These are phyloP conservation scores for Pseudognaphalium luteoalbum DNA, from an alignment of 129 eudicot genomes.

Conservation along the genomic window DNA sequence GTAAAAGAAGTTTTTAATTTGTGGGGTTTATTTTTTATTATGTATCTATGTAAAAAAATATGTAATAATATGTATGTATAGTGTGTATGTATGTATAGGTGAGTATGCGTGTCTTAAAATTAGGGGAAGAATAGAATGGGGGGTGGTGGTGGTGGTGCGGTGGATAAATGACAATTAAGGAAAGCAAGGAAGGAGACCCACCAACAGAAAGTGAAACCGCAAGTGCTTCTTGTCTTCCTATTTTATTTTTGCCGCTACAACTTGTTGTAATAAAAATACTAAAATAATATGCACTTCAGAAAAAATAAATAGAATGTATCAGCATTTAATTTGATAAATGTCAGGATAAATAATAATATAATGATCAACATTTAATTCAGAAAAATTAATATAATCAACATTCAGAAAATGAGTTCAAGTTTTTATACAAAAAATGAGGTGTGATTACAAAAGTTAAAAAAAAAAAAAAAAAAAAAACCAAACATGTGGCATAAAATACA, in stretches of 20 bases:
- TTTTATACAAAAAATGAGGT: too few species aligned
- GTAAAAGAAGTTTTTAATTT: not conserved
- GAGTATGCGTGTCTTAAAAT: constrained; percentile 17
- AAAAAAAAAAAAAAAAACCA: too few species aligned
- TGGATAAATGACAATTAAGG: constrained; percentile 21
- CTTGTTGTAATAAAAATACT: not conserved
- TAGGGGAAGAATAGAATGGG: constrained; percentile 26
- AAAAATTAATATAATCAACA: too few species aligned
- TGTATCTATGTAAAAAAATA: not conserved
- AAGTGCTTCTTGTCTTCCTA: constrained; percentile 16
- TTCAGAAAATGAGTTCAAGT: too few species aligned
- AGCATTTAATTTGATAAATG: too few species aligned
- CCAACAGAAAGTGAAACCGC: constrained; percentile 30
- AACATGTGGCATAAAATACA: too few species aligned
- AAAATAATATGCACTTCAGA: not conserved
- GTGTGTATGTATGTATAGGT: not conserved
- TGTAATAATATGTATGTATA: not conserved
- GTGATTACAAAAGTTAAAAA: too few species aligned
- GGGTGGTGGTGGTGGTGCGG: constrained; percentile 25
- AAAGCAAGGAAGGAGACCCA: constrained; percentile 14
- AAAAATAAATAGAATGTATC: too few species aligned
- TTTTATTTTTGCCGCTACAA: constrained; percentile 19
- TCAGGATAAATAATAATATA: too few species aligned
- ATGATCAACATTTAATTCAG: too few species aligned
- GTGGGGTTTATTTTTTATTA: not conserved